Percentiles rank a stretch among this genome's conserved stretches.
phyloP scores from a whole-genome alignment of 345 rosid genomes.

The Zanthoxylum bungeanum region DNA sequence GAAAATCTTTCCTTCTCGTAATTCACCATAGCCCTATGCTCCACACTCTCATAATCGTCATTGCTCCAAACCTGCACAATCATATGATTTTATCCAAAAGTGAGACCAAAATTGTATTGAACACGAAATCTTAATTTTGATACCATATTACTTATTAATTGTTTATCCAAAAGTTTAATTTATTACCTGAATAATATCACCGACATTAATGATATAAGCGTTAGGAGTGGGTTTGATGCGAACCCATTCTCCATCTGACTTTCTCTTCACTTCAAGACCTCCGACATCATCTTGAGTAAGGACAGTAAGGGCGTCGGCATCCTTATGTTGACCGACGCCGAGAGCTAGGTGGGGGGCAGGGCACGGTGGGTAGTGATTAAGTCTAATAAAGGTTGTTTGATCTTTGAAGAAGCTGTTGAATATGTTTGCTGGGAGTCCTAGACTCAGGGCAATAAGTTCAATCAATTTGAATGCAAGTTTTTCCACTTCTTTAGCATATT shows the following conservation, averaged over 20 bases:
- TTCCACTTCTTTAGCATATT: slow-evolving; percentile 37
- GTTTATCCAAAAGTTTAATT: no score
- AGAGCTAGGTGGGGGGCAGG: slow-evolving; percentile 33
- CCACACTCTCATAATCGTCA: slow-evolving; percentile 45
- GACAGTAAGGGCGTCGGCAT: slow-evolving; percentile 25
- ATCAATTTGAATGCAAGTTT: slow-evolving; percentile 46
- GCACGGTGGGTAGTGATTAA: slow-evolving; percentile 41
- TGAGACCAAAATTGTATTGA: background rate
- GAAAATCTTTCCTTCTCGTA: slow-evolving; percentile 45
- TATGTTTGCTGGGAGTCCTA: slow-evolving; percentile 26
- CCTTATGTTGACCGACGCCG: slow-evolving; percentile 35
- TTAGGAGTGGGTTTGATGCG: slow-evolving; percentile 18
- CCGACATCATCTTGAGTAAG: slow-evolving; percentile 35
- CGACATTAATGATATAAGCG: slow-evolving; percentile 10
- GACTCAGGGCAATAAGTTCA: slow-evolving; percentile 33
- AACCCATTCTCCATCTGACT: slow-evolving; percentile 35
- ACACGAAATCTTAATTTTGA: no score
- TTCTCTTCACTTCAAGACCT: slow-evolving; percentile 34
- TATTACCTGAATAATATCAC: slow-evolving; percentile 29
- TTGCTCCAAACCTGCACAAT: slow-evolving; percentile 48
- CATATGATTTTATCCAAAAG: no score
- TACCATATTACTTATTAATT: background rate
- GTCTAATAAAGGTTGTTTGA: slow-evolving; percentile 21
- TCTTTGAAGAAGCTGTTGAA: slow-evolving; percentile 30
- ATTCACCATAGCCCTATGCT: slow-evolving; percentile 47